Conservation (phyloP, 2,329 filamentous ascomycete species). For the Ascochyta clinopodiicola region DNA sequence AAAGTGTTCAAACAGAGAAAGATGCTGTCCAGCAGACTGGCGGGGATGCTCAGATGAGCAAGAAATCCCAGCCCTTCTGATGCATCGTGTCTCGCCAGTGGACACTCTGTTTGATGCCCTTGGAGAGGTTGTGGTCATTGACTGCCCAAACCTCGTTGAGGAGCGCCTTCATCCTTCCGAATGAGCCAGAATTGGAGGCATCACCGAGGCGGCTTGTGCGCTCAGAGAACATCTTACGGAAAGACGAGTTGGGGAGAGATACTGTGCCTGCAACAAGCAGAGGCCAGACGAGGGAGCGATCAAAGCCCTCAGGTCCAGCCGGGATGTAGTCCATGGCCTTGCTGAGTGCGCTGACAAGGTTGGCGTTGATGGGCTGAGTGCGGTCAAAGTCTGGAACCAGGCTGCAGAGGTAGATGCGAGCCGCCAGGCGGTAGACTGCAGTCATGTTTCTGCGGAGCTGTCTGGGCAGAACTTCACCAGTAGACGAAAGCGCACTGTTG, state of each 20-base stretch:
- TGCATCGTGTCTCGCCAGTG: conserved; percentile 96
- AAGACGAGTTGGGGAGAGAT: conserved; percentile 73
- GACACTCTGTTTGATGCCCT: conserved; percentile 68
- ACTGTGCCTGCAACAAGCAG: conserved; percentile 85
- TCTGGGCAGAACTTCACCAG: conserved; percentile 78
- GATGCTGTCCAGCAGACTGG: conserved; percentile 47
- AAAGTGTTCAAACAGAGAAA: conserved; percentile 38
- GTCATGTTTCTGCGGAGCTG: conserved; percentile 90
- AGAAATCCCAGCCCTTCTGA: conserved; percentile 88
- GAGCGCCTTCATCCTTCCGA: conserved; percentile 80
- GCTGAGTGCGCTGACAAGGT: conserved; percentile 79
- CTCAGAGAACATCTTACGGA: conserved; percentile 79
- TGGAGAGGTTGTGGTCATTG: conserved; percentile 67
- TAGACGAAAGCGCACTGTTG: conserved; percentile 62
- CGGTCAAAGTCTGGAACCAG: conserved; percentile 88
- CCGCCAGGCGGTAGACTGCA: conserved; percentile 86
- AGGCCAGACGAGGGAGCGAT: conserved; percentile 92
- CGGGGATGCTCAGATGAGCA: conserved; percentile 71
- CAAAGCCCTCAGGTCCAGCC: conserved; percentile 79
- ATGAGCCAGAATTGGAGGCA: conserved; percentile 79
- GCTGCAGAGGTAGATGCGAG: conserved; percentile 95
- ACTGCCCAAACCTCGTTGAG: conserved; percentile 81
- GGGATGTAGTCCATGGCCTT: conserved; percentile 82
- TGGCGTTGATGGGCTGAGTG: conserved; percentile 73
- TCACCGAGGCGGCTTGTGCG: conserved; percentile 78